phyloP scores from a whole-genome alignment of 768 basidiomycete species.

The Mycena haematopus region DNA sequence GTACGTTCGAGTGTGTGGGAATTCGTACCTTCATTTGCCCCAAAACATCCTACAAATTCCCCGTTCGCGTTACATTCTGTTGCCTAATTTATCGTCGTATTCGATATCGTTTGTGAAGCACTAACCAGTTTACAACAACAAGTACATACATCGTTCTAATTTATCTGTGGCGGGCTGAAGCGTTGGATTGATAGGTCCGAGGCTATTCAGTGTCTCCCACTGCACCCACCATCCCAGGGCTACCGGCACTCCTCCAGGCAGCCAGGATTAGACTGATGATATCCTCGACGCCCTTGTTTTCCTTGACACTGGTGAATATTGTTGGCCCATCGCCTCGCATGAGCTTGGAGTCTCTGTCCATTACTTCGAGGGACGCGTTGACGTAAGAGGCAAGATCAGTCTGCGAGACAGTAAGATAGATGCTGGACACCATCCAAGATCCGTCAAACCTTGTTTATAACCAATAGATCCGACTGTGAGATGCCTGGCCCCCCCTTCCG shows the following conservation, averaged over 20 bases:
- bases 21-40: conserved; percentile 14
- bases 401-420: conserved; percentile 46
- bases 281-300: conserved; percentile 80
- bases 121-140: conserved; percentile 12
- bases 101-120: neutral
- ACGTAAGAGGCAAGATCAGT: conserved; percentile 94
- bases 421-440: neutral
- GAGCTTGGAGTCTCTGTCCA: conserved; percentile 89
- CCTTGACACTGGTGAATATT: conserved; percentile 84
- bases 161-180: conserved; percentile 15
- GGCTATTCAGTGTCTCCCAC: conserved; percentile 45
- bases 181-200: neutral
- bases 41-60: neutral
- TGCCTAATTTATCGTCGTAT: conserved; percentile 6
- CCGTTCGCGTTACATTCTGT: neutral
- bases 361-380: conserved; percentile 90
- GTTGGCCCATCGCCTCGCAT: conserved; percentile 98
- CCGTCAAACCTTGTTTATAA: conserved; percentile 86
- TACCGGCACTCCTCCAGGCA: conserved; percentile 87
- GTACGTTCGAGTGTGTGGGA: neutral
- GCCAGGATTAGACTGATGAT: conserved; percentile 81
- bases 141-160: conserved; percentile 4
- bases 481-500: conserved; percentile 98
- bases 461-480: conserved; percentile 91
- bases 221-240: conserved; percentile 65